Base-by-base conservation (phyloP, 75 land plant species). In the Sequoiadendron giganteum region DNA sequence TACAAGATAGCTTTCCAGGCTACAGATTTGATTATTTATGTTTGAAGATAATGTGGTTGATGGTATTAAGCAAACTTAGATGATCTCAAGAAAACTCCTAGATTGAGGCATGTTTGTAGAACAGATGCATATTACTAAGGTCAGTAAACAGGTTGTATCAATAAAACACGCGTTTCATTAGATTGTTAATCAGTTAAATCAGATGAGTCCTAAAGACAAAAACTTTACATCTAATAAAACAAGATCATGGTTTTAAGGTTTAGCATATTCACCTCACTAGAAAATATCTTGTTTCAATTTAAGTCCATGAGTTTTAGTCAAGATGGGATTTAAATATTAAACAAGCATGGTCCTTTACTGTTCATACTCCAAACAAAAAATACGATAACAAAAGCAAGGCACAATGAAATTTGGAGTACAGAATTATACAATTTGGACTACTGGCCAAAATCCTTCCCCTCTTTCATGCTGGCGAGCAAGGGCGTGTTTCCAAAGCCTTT, bases 401-500 rank as follows among this genome's bases (percentile, higher is more conserved):
- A 87, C 2, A 43, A 49, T 18, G 58, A 34, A 47, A 28, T 25
- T 30, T 68, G 7, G 25, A n/a, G 38, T 58, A 72, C 48, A 88
- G 42, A 1, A 88, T 25, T 95, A 78, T 96, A 98, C 99, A 87
- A 98, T 97, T 90, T 97, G 96, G 47, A 98, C 85, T n/a, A 96
- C 96, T 85, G 99, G 97, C 48, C 85, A 92, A 73, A 92, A 85
- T n/a, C 90, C 96, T 86, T 87, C 90, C 83, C 95, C 98, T 90
- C 93, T 93, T 78, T 87, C 94, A 43, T 87, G 83, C 86, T 96
- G 94, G n/a, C 99, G 92, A 52, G 99, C 97, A 52, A 85, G 90
- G 28, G 97, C 96, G 88, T 98, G 99, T 87, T 96, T 97, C 99
- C 99, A 98, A 54, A 98, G 92, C 85, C 93, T 93, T 43, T 98